A percentile compares a stretch with the other conserved stretches of the same genome.
Conservation (phyloP, 306 rosid genomes). For the Cucurbita argyrosperma region DNA sequence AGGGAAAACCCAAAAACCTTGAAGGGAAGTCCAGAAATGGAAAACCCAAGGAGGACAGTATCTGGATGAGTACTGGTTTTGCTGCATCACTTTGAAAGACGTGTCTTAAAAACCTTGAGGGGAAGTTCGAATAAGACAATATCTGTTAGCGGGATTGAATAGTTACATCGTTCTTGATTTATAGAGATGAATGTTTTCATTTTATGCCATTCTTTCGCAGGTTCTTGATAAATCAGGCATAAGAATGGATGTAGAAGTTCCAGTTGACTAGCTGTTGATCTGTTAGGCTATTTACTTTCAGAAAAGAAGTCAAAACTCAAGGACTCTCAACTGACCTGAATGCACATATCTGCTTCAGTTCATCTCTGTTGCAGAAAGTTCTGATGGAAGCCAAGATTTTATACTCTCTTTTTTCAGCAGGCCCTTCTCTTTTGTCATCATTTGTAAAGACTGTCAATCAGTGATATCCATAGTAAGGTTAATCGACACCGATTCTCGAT, state of each 20-base stretch:
- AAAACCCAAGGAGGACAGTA: too few relatives aligned
- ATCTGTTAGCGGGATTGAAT: too few relatives aligned
- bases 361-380: neutral
- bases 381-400: neutral
- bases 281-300: neutral
- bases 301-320: neutral
- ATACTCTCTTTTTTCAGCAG: neutral
- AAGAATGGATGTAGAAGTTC: constrained; percentile 76
- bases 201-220: constrained; percentile 16
- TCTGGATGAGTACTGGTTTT: too few relatives aligned
- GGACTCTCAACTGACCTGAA: neutral
- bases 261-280: constrained; percentile 33
- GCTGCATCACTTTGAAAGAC: too few relatives aligned
- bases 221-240: constrained; percentile 44
- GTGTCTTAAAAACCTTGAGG: too few relatives aligned
- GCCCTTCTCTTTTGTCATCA: neutral
- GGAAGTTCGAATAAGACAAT: too few relatives aligned
- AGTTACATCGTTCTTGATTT: neutral
- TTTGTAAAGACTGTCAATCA: neutral
- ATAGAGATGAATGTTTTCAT: neutral
- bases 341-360: neutral
- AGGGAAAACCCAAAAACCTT: too few relatives aligned
- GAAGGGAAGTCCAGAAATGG: too few relatives aligned
- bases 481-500: too few relatives aligned
- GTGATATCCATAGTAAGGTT: neutral